Evolutionary conservation across 495 filamentous ascomycete genomes (phyloP).

Genomic region (Aspergillus nanangensis): DNA sequence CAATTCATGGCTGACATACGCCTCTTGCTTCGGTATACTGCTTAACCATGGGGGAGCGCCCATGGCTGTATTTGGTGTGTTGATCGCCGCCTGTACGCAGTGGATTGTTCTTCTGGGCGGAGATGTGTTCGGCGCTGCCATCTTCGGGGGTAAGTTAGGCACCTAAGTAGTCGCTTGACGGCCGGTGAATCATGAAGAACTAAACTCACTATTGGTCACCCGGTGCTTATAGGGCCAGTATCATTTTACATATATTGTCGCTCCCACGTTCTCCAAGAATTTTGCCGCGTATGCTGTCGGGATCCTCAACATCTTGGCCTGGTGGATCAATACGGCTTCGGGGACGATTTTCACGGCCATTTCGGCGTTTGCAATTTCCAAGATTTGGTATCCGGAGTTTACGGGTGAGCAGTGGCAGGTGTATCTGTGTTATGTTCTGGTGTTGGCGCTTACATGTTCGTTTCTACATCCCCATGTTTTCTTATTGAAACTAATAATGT

Average conservation of each 20-base stretch:
- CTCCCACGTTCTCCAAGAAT: conserved; percentile 15
- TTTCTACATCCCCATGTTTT: not conserved
- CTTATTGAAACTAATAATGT: not conserved
- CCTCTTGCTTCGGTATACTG: conserved; percentile 16
- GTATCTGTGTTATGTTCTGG: conserved; percentile 19
- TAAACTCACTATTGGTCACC: not conserved
- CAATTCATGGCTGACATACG: conserved; percentile 24
- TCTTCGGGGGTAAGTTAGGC: conserved; percentile 19
- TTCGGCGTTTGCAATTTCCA: conserved; percentile 18
- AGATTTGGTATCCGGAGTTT: conserved; percentile 20
- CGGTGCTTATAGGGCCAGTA: conserved; percentile 18
- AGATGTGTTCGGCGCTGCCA: conserved; percentile 21
- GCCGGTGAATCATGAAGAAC: too few relatives aligned
- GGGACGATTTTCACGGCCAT: conserved; percentile 11
- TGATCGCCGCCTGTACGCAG: conserved; percentile 15
- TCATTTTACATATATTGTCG: conserved; percentile 28
- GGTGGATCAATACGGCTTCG: conserved; percentile 20
- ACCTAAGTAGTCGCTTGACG: not conserved
- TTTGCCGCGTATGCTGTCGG: conserved; percentile 26
- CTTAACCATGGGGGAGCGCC: conserved; percentile 19
- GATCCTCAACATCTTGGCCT: conserved; percentile 23
- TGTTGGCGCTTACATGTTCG: conserved; percentile 12
- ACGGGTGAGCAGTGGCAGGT: conserved; percentile 21
- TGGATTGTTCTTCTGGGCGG: conserved; percentile 24
- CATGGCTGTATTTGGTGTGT: conserved; percentile 16